Conservation (phyloP, 129 eudicot species). For the Cynara cardunculus region DNA sequence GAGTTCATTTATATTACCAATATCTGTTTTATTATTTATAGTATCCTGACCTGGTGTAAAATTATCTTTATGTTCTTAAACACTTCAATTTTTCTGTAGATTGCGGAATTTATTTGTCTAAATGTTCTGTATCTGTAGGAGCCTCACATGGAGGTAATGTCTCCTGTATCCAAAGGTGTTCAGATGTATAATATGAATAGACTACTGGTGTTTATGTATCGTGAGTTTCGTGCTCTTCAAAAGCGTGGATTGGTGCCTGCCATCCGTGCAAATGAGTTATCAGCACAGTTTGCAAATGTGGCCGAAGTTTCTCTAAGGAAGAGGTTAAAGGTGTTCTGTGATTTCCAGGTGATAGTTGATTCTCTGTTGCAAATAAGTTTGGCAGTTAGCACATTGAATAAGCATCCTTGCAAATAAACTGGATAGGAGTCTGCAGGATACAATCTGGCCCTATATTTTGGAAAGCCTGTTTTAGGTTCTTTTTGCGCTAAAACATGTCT, state of each 20-base stretch:
- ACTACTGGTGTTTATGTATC: conserved; percentile 74
- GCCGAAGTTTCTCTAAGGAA: conserved; percentile 72
- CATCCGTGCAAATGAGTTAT: conserved; percentile 74
- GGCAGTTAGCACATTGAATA: not conserved
- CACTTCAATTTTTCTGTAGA: not conserved
- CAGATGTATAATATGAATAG: conserved; percentile 80
- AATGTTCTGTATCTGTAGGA: conserved; percentile 46
- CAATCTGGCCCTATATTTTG: no score
- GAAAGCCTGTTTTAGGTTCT: no score
- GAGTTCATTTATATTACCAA: not conserved
- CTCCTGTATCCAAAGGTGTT: conserved; percentile 73
- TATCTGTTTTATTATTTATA: not conserved
- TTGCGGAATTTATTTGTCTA: conserved; percentile 13
- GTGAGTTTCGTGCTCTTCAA: conserved; percentile 83
- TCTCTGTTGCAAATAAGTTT: not conserved
- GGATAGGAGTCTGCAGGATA: not conserved
- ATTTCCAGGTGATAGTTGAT: conserved; percentile 62
- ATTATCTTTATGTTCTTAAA: not conserved
- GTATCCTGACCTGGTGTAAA: not conserved
- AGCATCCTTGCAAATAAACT: not conserved
- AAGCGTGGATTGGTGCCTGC: conserved; percentile 81
- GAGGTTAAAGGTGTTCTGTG: conserved; percentile 72
- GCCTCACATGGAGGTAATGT: conserved; percentile 96
- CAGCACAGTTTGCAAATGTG: conserved; percentile 70
- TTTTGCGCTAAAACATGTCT: no score